phyloP scores from a whole-genome alignment of 352 stramenopile genomes.

The Phytopythium delawarense region DNA sequence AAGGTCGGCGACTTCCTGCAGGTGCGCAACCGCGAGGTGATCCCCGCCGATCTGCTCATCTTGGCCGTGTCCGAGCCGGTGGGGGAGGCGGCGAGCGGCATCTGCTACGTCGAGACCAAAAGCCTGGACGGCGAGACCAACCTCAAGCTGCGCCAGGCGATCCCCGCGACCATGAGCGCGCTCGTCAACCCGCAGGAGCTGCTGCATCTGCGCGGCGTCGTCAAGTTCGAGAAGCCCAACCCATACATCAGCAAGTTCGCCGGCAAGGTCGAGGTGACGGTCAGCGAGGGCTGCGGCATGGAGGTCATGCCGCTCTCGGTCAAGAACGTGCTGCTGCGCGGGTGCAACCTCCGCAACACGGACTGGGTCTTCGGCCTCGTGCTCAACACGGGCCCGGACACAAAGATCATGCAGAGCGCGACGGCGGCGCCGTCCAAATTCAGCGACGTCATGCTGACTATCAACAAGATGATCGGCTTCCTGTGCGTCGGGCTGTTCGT shows the following conservation, averaged over 20 bases:
- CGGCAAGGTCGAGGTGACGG: slow-evolving; percentile 71
- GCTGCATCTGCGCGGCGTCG: slow-evolving; percentile 45
- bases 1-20: slow-evolving; percentile 85
- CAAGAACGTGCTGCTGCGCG: slow-evolving; percentile 89
- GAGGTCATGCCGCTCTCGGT: slow-evolving; percentile 76
- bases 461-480: slow-evolving; percentile 80
- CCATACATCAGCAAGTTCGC: slow-evolving; percentile 88
- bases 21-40: slow-evolving; percentile 76
- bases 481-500: slow-evolving; percentile 64
- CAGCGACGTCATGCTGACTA: slow-evolving; percentile 77
- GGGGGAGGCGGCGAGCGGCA: slow-evolving; percentile 59
- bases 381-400: slow-evolving; percentile 89
- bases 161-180: slow-evolving; percentile 61
- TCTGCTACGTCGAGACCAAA: slow-evolving; percentile 90
- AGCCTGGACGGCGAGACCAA: slow-evolving; percentile 92
- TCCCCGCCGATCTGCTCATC: slow-evolving; percentile 83
- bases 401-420: slow-evolving; percentile 89
- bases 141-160: slow-evolving; percentile 83
- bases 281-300: slow-evolving; percentile 56
- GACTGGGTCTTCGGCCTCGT: slow-evolving; percentile 85
- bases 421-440: slow-evolving; percentile 74
- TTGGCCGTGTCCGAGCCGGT: slow-evolving; percentile 72
- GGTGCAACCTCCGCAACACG: slow-evolving; percentile 86
- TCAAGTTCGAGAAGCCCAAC: slow-evolving; percentile 80
- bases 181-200: slow-evolving; percentile 51